Percentiles rank a stretch among this genome's conserved stretches.
phyloP scores from a whole-genome alignment of 2,329 filamentous ascomycete genomes.

The Penicillium sp. region DNA sequence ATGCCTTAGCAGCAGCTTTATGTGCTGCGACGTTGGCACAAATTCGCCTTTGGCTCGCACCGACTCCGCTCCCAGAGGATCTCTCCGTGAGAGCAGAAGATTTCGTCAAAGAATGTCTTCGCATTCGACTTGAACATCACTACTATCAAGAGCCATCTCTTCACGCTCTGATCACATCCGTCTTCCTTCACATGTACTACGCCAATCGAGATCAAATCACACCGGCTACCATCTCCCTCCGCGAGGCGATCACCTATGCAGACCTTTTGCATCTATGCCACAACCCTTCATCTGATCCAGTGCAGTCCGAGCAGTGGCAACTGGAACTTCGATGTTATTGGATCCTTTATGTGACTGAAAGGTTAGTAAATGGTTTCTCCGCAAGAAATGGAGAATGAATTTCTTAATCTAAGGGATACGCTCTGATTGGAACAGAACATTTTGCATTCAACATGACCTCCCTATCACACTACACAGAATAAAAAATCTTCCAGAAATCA shows the following conservation, averaged over 20 bases:
- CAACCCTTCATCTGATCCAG: background rate
- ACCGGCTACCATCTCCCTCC: constrained; percentile 13
- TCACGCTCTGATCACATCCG: constrained; percentile 7
- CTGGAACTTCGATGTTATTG: background rate
- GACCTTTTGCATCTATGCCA: background rate
- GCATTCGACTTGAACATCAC: background rate
- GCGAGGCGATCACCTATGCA: constrained; percentile 5
- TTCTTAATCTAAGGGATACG: background rate
- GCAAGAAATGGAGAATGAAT: background rate
- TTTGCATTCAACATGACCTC: background rate
- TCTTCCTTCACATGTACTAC: constrained; percentile 19
- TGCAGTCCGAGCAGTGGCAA: background rate
- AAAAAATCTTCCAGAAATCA: background rate
- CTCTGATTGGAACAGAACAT: background rate
- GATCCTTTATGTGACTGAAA: background rate
- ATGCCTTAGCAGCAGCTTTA: background rate
- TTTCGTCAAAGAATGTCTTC: background rate
- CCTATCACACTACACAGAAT: background rate
- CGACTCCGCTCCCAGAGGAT: background rate
- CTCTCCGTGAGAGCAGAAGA: background rate
- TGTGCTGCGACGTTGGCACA: background rate
- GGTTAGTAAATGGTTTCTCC: background rate
- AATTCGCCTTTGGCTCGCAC: background rate
- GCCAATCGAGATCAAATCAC: constrained; percentile 16
- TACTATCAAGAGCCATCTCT: background rate